Base-by-base conservation (phyloP, 2,329 filamentous ascomycete species). In the Penicillium sp. region DNA sequence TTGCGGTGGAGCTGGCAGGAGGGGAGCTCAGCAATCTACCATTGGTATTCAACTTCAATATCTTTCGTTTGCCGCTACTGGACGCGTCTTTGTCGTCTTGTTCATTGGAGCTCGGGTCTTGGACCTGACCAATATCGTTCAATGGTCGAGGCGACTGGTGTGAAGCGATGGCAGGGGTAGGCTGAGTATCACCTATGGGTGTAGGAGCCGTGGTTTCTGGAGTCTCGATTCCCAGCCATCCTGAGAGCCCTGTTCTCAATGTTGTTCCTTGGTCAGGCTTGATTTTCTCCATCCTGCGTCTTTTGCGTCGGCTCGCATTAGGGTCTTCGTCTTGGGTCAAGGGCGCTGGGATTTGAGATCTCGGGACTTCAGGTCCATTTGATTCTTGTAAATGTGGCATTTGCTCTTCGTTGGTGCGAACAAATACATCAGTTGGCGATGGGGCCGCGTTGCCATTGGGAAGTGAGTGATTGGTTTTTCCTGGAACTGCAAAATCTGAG, bases 11-110 rank as follows among this genome's bases (percentile, higher is more conserved):
- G 29, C 58, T 60, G 8, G 53, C 46, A 8, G 57, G 61, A 10
- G 75, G 72, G 0, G 73, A 74, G 21, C 67, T 70, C n/a, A 76
- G 55, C 29, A 77, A 60, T 51, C 71, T 76, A 13, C 75, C 76
- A 59, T 78, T 76, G 1, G 67, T 45, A 48, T 73, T 75, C 15
- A 78, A 53, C 49, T 70, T 73, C 24, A 78, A 53, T 4, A 64
- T 70, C 52, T 84, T 87, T 3, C 76, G 73, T 44, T 54, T 53
- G 9, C 78, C 81, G 0, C 84, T 84, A 0, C 18, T 23, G 12
- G 0, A n/a, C 4, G 46, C 7, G 3, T 15, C 15, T 51, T 31
- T n/a, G 28, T 9, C 29, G 41, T 49, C 18, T 42, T 34, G 16
- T 3, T 50, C 43, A 6, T 18, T 33, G 9, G 24, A 31, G 8